These are phyloP conservation scores for Exophiala xenobiotica DNA, from an alignment of 2,329 filamentous ascomycete species.

Conservation along the genomic window DNA sequence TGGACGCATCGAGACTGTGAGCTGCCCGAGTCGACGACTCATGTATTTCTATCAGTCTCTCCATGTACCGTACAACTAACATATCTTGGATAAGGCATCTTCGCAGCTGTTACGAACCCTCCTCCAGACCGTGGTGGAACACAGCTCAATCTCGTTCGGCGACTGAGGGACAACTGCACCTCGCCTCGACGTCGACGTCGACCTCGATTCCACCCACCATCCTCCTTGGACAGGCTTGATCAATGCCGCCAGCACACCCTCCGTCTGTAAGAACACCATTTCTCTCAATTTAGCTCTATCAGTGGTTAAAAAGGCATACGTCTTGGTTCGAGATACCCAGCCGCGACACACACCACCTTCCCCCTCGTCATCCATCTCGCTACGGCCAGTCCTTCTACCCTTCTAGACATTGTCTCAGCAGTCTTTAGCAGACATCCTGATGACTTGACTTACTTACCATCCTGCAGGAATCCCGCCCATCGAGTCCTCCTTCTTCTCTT, in stretches of 20 bases:
- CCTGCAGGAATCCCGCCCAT: slow-evolving; percentile 31
- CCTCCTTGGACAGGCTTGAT: not conserved
- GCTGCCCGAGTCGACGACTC: too few relatives aligned
- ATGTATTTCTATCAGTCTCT: too few relatives aligned
- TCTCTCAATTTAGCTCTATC: not conserved
- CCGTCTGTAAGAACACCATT: slow-evolving; percentile 40
- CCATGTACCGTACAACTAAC: too few relatives aligned
- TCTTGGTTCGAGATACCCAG: too few relatives aligned
- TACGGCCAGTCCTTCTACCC: not conserved
- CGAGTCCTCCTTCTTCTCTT: slow-evolving; percentile 28
- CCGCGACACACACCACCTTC: not conserved
- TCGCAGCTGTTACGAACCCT: too few relatives aligned
- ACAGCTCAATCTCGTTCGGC: too few relatives aligned
- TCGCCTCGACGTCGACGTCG: too few relatives aligned
- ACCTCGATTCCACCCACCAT: not conserved
- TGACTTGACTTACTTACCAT: slow-evolving; percentile 21
- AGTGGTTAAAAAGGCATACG: too few relatives aligned
- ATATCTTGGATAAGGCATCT: too few relatives aligned
- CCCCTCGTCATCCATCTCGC: not conserved
- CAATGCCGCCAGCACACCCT: slow-evolving; percentile 46
- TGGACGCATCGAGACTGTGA: too few relatives aligned
- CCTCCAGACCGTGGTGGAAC: too few relatives aligned
- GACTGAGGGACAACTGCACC: too few relatives aligned
- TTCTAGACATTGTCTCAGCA: not conserved
- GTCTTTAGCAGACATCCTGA: slow-evolving; percentile 2